Evolutionary conservation across 768 basidiomycete species (phyloP).

Genomic region (Tulasnella sp.): DNA sequence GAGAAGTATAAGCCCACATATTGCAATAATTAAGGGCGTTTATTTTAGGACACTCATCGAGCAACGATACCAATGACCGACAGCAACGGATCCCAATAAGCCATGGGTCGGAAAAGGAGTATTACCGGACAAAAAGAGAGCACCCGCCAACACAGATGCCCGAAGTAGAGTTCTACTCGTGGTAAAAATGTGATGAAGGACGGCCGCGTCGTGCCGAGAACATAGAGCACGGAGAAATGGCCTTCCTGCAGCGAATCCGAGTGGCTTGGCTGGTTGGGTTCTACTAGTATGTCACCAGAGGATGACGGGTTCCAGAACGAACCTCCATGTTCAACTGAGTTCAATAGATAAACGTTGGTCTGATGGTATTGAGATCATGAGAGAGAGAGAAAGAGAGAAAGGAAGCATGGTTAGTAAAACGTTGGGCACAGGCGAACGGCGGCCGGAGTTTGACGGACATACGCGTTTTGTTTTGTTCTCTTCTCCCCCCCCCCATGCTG

Average conservation of each 20-base stretch:
- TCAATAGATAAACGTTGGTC: too few species aligned
- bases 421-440: background rate
- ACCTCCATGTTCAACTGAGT: too few species aligned
- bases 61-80: background rate
- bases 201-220: background rate
- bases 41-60: background rate
- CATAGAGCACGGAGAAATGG: background rate
- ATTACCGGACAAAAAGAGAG: background rate
- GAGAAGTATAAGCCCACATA: background rate
- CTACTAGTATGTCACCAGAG: too few species aligned
- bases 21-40: background rate
- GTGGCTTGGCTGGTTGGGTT: background rate
- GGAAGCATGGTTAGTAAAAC: too few species aligned
- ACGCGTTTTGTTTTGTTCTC: slow-evolving; percentile 47
- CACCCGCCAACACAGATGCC: background rate
- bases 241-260: background rate
- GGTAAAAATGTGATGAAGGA: background rate
- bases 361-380: too few species aligned
- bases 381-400: too few species aligned
- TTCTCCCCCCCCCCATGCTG: slow-evolving; percentile 47
- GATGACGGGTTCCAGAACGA: too few species aligned
- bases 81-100: background rate
- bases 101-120: background rate
- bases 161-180: background rate
- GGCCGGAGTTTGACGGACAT: slow-evolving; percentile 9